phyloP scores from a whole-genome alignment of 208 protist genomes.

The Leishmania mexicana region DNA sequence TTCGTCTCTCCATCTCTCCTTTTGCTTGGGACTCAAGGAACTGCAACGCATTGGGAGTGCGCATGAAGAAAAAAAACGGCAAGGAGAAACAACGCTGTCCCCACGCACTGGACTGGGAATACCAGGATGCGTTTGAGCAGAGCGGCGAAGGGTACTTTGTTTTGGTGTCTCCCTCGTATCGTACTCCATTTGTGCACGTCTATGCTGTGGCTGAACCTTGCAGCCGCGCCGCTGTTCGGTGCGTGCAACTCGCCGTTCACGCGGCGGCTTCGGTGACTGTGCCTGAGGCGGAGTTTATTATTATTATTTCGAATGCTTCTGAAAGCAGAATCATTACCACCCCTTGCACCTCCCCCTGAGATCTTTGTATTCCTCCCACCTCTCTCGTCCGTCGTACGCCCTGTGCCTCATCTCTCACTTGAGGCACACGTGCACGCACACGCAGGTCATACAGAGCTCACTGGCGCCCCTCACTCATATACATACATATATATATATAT shows the following conservation, averaged over 20 bases:
- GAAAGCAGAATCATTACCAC: neutral
- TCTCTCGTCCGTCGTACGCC: neutral
- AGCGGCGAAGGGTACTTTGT: neutral
- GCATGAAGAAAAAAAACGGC: neutral
- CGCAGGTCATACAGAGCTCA: neutral
- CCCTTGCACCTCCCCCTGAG: neutral
- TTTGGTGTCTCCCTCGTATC: neutral
- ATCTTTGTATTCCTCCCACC: neutral
- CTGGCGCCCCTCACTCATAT: neutral
- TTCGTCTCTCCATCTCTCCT: neutral
- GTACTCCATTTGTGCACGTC: neutral
- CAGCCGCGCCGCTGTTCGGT: neutral
- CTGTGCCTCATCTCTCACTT: neutral
- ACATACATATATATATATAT: neutral
- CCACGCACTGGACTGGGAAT: neutral
- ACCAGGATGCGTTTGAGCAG: neutral
- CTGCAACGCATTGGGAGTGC: neutral
- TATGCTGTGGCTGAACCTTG: neutral
- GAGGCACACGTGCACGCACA: neutral
- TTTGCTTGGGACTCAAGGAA: neutral
- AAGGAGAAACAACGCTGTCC: no score
- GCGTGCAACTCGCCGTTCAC: neutral
- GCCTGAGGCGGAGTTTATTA: neutral
- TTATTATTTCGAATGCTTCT: neutral
- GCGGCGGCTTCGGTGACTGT: neutral